Evolutionary conservation across 2,329 filamentous ascomycete species (phyloP), one percentile per base, ranked within the genome.

Genomic region (Fusarium tanahbumbuense): DNA sequence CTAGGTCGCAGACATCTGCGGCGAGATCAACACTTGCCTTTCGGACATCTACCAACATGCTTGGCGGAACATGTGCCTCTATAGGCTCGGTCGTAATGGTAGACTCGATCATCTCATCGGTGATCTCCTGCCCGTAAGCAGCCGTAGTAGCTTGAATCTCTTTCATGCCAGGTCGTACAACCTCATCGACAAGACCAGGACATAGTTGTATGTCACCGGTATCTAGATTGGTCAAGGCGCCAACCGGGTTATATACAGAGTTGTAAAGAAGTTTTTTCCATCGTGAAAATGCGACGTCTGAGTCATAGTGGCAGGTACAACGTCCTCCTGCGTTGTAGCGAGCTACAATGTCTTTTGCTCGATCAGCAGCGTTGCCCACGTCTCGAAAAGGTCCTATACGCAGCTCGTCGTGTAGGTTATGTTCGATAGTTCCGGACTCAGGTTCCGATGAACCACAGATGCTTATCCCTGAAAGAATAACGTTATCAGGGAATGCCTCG

Each of bases 241-340:
- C 66, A n/a, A 68, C 64, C 13, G 73, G 72, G 45, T 75, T 75
- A 34, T 73, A 69, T 16, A 68, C 64, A 12, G 72, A 72, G 25
- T 75, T 75, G 52, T 73, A 75, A 30, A 75, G 70, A 10, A 75
- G 68, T 27, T 75, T 75, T 41, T 65, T 58, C 72, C 73, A 75
- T 37, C 73, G 71, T 7, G 72, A 75, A 18, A 73, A 67, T 13
- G 64, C 32, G n/a, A 75, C 72, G 23, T 73, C 53, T 22, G 67
- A 41, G 46, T 75, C 73, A 25, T 62, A 71, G 50, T 67, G 64
- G 18, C 60, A 70, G 30, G 68, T 62, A 27, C 64, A 67, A 27
- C 61, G 58, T 22, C 71, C 72, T 9, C 68, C 70, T 15, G 68
- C 72, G 20, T 47, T 46, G 52, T 75, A 75, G 20, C 72, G 60